A percentile compares a stretch with the other conserved stretches of the same genome.
Conservation (phyloP, 306 rosid species). For the Cyclanthera cordifolia region DNA sequence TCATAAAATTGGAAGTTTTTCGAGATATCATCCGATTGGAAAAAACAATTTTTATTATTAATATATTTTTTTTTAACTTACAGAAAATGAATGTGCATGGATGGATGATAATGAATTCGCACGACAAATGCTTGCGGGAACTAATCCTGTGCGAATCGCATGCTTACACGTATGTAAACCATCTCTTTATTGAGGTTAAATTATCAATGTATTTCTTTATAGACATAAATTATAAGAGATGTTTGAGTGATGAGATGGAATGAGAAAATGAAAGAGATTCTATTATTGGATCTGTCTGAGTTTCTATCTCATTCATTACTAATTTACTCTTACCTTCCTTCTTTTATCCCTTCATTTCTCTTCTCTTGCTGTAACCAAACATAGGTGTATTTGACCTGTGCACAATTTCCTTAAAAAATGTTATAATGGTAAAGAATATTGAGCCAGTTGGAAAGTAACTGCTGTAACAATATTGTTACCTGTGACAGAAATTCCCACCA, state of each 20-base stretch:
- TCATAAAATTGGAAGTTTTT: not conserved
- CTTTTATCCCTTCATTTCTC: no score
- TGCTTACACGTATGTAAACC: conserved; percentile 30
- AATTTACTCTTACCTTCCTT: no score
- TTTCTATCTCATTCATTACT: no score
- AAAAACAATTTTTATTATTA: not conserved
- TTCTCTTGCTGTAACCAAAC: no score
- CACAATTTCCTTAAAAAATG: no score
- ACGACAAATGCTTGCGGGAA: conserved; percentile 74
- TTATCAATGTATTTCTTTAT: not conserved
- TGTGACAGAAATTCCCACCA: conserved; percentile 43
- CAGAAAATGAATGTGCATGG: conserved; percentile 55
- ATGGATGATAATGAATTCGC: conserved; percentile 58
- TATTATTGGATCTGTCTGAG: no score
- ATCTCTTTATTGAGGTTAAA: not conserved
- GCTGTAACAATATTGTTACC: not conserved
- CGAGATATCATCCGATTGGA: not conserved
- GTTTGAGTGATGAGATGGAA: no score
- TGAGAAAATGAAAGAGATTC: no score
- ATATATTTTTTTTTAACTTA: not conserved
- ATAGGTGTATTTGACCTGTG: no score
- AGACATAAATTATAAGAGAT: no score
- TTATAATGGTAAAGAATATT: no score
- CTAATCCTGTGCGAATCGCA: conserved; percentile 48
- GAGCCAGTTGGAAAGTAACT: not conserved